A percentile compares a stretch with the other conserved stretches of the same genome.
Conservation (phyloP, 2,329 filamentous ascomycete species). For the Colletotrichum lini region DNA sequence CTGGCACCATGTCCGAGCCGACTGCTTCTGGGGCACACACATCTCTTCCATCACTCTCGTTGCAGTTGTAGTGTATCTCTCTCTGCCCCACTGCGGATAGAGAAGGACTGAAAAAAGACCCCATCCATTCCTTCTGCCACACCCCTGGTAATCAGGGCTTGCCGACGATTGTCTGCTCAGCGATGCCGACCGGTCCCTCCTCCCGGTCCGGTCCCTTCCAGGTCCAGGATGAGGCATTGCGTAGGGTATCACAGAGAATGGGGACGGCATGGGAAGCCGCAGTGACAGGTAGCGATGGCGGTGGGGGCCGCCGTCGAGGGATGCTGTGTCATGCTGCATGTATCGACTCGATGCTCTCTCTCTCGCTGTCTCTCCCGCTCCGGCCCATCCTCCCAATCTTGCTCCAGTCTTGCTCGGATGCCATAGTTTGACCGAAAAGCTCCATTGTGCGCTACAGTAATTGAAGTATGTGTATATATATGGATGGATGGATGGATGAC, state of each 20-base stretch:
- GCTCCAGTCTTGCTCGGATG: neutral
- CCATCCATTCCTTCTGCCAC: neutral
- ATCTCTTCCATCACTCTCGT: conserved; percentile 16
- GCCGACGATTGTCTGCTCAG: neutral
- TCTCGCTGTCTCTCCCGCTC: neutral
- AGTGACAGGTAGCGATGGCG: conserved; percentile 22
- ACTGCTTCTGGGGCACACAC: conserved; percentile 34
- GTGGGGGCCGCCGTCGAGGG: conserved; percentile 11
- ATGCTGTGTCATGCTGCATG: conserved; percentile 36
- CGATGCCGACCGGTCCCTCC: conserved; percentile 2
- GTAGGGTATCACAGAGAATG: conserved; percentile 11
- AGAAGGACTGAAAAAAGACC: neutral
- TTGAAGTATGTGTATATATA: neutral
- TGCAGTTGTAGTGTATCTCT: conserved; percentile 1
- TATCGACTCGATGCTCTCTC: neutral
- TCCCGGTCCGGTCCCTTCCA: neutral
- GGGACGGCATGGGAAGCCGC: conserved; percentile 20
- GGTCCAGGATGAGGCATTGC: conserved; percentile 1
- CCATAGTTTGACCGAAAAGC: neutral
- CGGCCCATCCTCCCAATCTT: neutral
- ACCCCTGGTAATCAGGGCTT: conserved; percentile 16
- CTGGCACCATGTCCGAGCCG: conserved; percentile 18
- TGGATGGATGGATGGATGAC: conserved; percentile 4
- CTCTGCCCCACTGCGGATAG: neutral
- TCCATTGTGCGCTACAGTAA: neutral